Base-by-base conservation (phyloP, 1,139 yeast genomes). In the Taiozyma onychis region DNA sequence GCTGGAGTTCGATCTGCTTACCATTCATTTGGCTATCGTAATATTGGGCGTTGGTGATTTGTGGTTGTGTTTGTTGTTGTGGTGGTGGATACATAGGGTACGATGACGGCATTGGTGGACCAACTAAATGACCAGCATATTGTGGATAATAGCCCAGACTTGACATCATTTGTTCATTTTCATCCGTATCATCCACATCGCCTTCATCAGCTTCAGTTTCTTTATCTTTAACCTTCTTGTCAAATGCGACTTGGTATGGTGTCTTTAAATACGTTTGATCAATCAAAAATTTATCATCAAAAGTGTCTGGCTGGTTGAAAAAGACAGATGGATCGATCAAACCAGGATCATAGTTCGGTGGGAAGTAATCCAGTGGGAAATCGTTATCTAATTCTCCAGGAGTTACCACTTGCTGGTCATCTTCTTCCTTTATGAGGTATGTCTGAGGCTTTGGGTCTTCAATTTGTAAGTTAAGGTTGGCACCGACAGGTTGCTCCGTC, bases 351-450 rank as follows among this genome's bases (percentile, higher is more conserved):
- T 42, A 49, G 18, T 58, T 66, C 27, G 66, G 67, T 14, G 75
- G 73, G 59, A 84, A 77, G 60, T 82, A 84, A 58, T 84, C 90
- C 51, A 84, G 66, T 2, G 90, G 89, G 65, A 84, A 83, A 59
- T 83, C 89, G 56, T 81, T 85, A 51, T 78, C 84, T 44, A 73
- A 67, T n/a, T 55, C 47, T 3, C 58, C 59, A 3, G 56, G 60
- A 16, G 57, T 54, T 4, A 57, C 54, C 10, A 59, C 53, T 1
- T 60, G 54, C 1, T 53, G 50, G 3, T 56, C 54, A 14, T 55
- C 54, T 43, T 58, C 56, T 35, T 59, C 62, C 43, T 53, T 59
- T 22, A 59, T 58, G 32, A 52, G 27, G 39, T 56, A 60, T 3
- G 54, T 53, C 28, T 52, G 55, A n/a, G 51, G 53, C 30, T 39